These are phyloP conservation scores for Fimicolochytrium jonesii DNA, from an alignment of 192 early-diverging fungal genomes.

Conservation along the genomic window DNA sequence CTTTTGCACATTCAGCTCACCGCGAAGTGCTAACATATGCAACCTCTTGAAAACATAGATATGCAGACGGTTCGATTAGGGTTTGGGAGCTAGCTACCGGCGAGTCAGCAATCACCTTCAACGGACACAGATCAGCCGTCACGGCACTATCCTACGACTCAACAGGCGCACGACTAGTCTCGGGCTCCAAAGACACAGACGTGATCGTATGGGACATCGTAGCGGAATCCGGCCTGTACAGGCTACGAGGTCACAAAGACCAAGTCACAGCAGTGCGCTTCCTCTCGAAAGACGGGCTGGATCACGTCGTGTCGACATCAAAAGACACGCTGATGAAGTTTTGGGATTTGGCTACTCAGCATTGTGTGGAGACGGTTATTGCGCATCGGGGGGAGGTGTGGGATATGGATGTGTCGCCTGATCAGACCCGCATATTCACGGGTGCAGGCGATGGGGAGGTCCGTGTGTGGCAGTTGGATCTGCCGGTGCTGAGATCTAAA, in stretches of 20 bases:
- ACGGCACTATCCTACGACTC: conserved; percentile 79
- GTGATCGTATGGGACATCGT: conserved; percentile 94
- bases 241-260: conserved; percentile 94
- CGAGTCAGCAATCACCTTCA: conserved; percentile 62
- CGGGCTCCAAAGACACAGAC: conserved; percentile 91
- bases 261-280: conserved; percentile 79
- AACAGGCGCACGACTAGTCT: conserved; percentile 76
- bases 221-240: conserved; percentile 79
- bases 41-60: no score
- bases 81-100: conserved; percentile 67
- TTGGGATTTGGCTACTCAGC: conserved; percentile 92
- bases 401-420: conserved; percentile 67
- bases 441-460: conserved; percentile 82
- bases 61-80: conserved; percentile 88
- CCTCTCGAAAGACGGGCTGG: conserved; percentile 36
- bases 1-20: background rate
- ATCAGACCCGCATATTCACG: conserved; percentile 68
- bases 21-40: no score
- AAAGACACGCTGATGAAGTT: conserved; percentile 96
- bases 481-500: conserved; percentile 51
- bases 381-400: conserved; percentile 93
- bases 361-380: conserved; percentile 91
- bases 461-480: conserved; percentile 84
- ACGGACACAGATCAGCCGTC: conserved; percentile 85
- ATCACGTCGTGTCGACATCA: conserved; percentile 79